Base-by-base conservation (phyloP, 306 rosid genomes). In the Glycine tomentella region DNA sequence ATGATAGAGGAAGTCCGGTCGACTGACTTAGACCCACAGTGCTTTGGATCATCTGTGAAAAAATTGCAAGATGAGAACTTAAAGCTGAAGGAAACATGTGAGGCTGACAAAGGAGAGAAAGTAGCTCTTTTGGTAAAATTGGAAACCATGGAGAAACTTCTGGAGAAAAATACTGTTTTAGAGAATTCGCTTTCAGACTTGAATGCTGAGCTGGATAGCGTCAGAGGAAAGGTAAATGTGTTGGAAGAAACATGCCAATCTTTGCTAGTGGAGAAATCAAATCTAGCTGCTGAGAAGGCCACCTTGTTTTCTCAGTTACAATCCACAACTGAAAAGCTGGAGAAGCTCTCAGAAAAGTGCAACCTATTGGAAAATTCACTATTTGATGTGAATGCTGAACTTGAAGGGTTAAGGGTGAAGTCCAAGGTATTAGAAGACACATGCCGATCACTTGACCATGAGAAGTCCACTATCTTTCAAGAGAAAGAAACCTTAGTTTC, bases 161-260 rank as follows among this genome's bases (percentile, higher is more conserved):
- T 67, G 75, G 95, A 89, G 89, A 91, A 91, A 84, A 95, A 93
- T 90, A 65, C 85, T 52, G 86, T 90, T 88, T 86, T 95, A 73
- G 98, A 95, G 87, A 90, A 87, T 83, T 89, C 95, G 75, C 89
- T 95, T 80, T 91, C 94, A 71, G 95, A 91, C 84, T 82, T 95
- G 88, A 87, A 90, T 77, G 87, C 84, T 34, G 97, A 95, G 82
- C 84, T 95, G 81, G 92, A 92, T 64, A 88, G 84, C 38, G 84
- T 89, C 49, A 87, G 92, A 84, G 90, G 77, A 67, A 89, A 89
- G 85, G 92, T 95, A 33, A 83, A 83, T 85, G 80, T 57, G 46
- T 79, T 93, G 46, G 98, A 93, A 82, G 93, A 89, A 84, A 87
- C 88, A 49, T 93, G 94, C 69, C 90, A 88, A 67, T 84, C 85